Percentiles rank a stretch among this genome's conserved stretches.
Evolutionary conservation across 1,139 yeast species (phyloP).

Genomic region (Hemisphaericaspora lyxosophila): DNA sequence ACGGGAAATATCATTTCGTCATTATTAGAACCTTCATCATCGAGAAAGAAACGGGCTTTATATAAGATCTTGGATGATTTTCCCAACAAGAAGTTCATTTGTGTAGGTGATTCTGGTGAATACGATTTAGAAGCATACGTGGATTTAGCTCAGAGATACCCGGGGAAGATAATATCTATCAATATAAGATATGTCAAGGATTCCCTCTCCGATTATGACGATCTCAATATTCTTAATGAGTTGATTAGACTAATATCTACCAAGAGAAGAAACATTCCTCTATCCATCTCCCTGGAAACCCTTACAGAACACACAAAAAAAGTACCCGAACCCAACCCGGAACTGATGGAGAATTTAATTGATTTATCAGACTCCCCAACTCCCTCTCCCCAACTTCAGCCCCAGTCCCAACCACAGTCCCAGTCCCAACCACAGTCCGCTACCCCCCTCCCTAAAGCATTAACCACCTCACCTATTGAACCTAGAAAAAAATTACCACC

Average conservation of each 20-base stretch:
- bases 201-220: conserved; percentile 60
- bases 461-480: background rate
- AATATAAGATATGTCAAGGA: conserved; percentile 78
- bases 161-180: conserved; percentile 67
- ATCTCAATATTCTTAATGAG: conserved; percentile 39
- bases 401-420: too few relatives aligned
- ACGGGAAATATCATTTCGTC: conserved; percentile 78
- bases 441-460: background rate
- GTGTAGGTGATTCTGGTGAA: conserved; percentile 96
- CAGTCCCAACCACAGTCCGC: too few relatives aligned
- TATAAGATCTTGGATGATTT: conserved; percentile 69
- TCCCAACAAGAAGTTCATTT: conserved; percentile 70
- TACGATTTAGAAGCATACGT: conserved; percentile 90
- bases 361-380: conserved; percentile 29
- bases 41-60: conserved; percentile 70
- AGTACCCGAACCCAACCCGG: conserved; percentile 7
- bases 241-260: conserved; percentile 18
- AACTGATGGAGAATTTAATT: conserved; percentile 29
- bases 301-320: conserved; percentile 3
- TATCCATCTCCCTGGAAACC: background rate
- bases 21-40: conserved; percentile 82
- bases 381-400: too few relatives aligned
- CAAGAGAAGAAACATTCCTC: conserved; percentile 4
- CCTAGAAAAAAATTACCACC: conserved; percentile 33
- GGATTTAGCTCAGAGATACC: conserved; percentile 61